These are phyloP conservation scores for Psophocarpus tetragonolobus DNA, from an alignment of 306 rosid genomes.

Conservation along the genomic window DNA sequence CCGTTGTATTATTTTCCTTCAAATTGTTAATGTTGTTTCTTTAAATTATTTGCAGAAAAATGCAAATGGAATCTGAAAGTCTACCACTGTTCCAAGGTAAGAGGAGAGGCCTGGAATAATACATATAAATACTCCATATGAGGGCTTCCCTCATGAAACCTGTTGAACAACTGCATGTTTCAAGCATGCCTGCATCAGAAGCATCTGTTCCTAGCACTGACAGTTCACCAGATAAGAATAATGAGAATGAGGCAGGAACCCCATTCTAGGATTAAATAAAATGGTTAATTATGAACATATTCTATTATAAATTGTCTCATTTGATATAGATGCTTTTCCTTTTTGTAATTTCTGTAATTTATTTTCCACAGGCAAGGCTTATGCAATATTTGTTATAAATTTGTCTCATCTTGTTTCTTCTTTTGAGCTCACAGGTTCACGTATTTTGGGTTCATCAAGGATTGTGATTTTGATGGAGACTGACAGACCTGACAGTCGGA, in stretches of 20 bases:
- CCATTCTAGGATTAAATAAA: not conserved
- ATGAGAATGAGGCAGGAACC: conserved; percentile 55
- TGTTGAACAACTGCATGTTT: conserved; percentile 41
- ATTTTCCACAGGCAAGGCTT: conserved; percentile 55
- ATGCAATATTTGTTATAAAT: conserved; percentile 83
- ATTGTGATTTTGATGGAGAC: too few relatives aligned
- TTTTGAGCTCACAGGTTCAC: too few relatives aligned
- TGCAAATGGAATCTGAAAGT: too few relatives aligned
- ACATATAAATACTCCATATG: too few relatives aligned
- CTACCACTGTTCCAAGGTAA: too few relatives aligned
- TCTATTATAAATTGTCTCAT: not conserved
- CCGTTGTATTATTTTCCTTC: too few relatives aligned
- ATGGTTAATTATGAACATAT: not conserved
- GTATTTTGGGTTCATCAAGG: too few relatives aligned
- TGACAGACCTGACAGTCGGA: too few relatives aligned
- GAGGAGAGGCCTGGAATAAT: too few relatives aligned
- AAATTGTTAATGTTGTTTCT: too few relatives aligned
- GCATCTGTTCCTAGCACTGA: conserved; percentile 38
- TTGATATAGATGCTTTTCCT: not conserved
- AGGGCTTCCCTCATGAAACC: conserved; percentile 57
- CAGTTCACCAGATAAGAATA: conserved; percentile 48
- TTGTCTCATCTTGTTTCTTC: too few relatives aligned
- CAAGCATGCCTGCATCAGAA: conserved; percentile 41
- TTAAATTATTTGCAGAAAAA: too few relatives aligned
- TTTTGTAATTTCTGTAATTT: not conserved